phyloP scores from a whole-genome alignment of 345 rosid genomes.

The Eucalyptus sp. region DNA sequence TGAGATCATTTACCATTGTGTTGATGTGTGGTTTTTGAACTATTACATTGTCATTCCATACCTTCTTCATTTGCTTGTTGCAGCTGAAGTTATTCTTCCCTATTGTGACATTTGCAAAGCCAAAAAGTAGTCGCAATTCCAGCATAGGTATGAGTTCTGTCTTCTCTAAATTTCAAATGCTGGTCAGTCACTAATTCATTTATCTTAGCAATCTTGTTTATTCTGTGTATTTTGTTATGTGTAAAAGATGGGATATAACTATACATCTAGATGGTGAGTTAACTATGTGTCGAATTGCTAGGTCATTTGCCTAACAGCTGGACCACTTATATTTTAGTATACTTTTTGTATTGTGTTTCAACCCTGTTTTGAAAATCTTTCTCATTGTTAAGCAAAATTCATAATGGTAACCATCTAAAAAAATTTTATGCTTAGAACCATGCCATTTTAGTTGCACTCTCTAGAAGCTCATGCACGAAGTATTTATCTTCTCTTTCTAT shows the following conservation, averaged over 20 bases:
- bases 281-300: background rate
- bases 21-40: background rate
- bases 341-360: background rate
- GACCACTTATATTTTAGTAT: background rate
- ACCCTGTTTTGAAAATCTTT: background rate
- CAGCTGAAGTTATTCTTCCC: slow-evolving; percentile 93
- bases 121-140: slow-evolving; percentile 98
- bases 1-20: background rate
- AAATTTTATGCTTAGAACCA: background rate
- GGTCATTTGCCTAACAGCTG: background rate
- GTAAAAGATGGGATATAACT: background rate
- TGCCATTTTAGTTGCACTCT: background rate
- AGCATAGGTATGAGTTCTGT: slow-evolving; percentile 62
- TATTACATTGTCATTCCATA: background rate
- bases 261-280: background rate
- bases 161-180: background rate
- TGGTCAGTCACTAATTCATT: background rate
- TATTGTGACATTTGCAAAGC: slow-evolving; percentile 87
- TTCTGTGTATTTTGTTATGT: background rate
- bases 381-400: background rate
- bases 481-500: background rate
- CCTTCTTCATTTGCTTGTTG: background rate
- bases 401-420: background rate
- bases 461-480: background rate
- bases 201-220: background rate